These are phyloP conservation scores for Fusarium newnesense DNA, from an alignment of 2,329 filamentous ascomycete species.

Conservation along the genomic window DNA sequence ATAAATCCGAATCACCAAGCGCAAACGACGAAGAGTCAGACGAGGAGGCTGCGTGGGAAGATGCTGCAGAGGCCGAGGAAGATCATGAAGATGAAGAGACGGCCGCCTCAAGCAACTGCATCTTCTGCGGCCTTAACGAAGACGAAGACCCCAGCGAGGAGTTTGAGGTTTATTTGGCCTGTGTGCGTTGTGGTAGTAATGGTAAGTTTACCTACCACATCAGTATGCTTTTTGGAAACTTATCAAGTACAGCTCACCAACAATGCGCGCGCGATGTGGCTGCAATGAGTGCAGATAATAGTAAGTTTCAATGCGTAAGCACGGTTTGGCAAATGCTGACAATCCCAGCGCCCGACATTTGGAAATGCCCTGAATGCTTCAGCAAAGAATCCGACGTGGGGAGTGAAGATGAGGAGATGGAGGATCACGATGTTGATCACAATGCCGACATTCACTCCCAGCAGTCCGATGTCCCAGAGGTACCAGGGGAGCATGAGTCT, in stretches of 20 bases:
- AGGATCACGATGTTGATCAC: slow-evolving; percentile 37
- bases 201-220: slow-evolving; percentile 66
- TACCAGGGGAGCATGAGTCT: slow-evolving; percentile 12
- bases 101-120: slow-evolving; percentile 59
- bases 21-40: slow-evolving; percentile 64
- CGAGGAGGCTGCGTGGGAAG: slow-evolving; percentile 59
- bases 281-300: slow-evolving; percentile 49
- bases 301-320: slow-evolving; percentile 35
- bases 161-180: slow-evolving; percentile 82
- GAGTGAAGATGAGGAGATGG: slow-evolving; percentile 46
- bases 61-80: slow-evolving; percentile 66
- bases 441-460: slow-evolving; percentile 41
- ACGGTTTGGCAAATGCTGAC: slow-evolving; percentile 15
- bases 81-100: slow-evolving; percentile 63
- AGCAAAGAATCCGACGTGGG: slow-evolving; percentile 47
- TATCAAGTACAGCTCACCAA: slow-evolving; percentile 78
- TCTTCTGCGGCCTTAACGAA: slow-evolving; percentile 86
- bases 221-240: slow-evolving; percentile 42
- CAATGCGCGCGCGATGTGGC: slow-evolving; percentile 82
- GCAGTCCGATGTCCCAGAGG: slow-evolving; percentile 39
- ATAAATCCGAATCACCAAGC: slow-evolving; percentile 58
- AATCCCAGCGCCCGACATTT: slow-evolving; percentile 53
- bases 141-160: slow-evolving; percentile 84
- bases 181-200: slow-evolving; percentile 81
- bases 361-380: slow-evolving; percentile 64